A percentile compares a stretch with the other conserved stretches of the same genome.
Conservation (phyloP, 78 protist genomes). For the Dictyostelium purpureum region DNA sequence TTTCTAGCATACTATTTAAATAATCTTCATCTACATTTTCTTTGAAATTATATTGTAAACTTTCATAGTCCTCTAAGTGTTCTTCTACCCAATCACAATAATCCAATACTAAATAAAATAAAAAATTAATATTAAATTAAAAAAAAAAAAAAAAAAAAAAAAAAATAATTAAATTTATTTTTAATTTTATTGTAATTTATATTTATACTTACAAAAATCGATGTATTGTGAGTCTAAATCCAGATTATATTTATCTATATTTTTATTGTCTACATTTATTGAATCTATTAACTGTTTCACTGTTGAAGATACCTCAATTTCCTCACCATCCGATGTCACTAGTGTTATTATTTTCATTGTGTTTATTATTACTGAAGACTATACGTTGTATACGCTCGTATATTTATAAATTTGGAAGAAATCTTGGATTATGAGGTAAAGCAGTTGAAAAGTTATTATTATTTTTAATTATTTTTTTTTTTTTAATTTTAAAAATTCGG, state of each 20-base stretch:
- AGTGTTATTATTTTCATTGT: not conserved
- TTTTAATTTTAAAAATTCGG: not conserved
- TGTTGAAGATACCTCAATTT: not conserved
- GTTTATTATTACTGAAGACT: not conserved
- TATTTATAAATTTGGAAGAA: too few species aligned
- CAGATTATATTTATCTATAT: not conserved
- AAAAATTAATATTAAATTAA: not conserved
- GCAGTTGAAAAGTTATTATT: not conserved
- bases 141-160: not conserved
- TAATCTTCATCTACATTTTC: not conserved
- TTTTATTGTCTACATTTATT: not conserved
- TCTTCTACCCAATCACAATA: conserved; percentile 24
- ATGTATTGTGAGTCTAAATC: conserved; percentile 23
- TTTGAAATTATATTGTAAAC: conserved; percentile 4
- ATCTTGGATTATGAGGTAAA: not conserved
- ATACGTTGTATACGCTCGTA: too few species aligned
- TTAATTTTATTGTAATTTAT: not conserved
- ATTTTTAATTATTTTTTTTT: not conserved
- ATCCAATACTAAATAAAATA: not conserved
- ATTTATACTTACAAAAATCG: not conserved
- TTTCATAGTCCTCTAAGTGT: not conserved
- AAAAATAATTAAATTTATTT: not conserved
- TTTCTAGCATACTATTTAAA: not conserved
- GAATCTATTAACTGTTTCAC: not conserved
- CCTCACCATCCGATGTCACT: not conserved